phyloP scores from a whole-genome alignment of 352 stramenopile species.

The Vaucheria bursata region DNA sequence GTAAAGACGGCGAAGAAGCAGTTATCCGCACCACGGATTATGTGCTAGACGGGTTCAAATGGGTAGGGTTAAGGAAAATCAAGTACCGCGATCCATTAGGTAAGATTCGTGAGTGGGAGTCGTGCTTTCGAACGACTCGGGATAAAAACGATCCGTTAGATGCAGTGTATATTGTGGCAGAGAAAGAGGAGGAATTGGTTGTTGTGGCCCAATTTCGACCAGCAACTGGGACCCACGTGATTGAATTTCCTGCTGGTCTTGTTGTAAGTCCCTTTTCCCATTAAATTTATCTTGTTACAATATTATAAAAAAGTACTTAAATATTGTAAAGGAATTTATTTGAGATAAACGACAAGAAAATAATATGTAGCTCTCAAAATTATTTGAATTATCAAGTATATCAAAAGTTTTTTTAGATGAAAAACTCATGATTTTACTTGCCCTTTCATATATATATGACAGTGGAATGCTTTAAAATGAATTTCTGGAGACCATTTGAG shows the following conservation, averaged over 20 bases:
- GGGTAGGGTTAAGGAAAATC: neutral
- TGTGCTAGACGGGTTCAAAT: neutral
- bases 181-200: conserved; percentile 1
- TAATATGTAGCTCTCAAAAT: too few species aligned
- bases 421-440: too few species aligned
- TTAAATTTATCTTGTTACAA: too few species aligned
- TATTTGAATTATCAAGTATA: too few species aligned
- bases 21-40: neutral
- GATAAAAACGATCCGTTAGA: neutral
- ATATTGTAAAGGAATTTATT: too few species aligned
- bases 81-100: neutral
- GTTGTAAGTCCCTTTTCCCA: conserved; percentile 11
- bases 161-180: conserved; percentile 10
- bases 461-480: too few species aligned
- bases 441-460: too few species aligned
- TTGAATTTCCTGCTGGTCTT: conserved; percentile 5
- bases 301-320: too few species aligned
- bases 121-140: neutral
- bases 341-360: too few species aligned
- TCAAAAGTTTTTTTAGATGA: too few species aligned
- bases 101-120: neutral
- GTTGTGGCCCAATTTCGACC: conserved; percentile 10
- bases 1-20: too few species aligned
- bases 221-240: neutral
- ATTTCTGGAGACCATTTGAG: too few species aligned